phyloP scores from a whole-genome alignment of 257 asterid genomes.

The Plantago ovata region DNA sequence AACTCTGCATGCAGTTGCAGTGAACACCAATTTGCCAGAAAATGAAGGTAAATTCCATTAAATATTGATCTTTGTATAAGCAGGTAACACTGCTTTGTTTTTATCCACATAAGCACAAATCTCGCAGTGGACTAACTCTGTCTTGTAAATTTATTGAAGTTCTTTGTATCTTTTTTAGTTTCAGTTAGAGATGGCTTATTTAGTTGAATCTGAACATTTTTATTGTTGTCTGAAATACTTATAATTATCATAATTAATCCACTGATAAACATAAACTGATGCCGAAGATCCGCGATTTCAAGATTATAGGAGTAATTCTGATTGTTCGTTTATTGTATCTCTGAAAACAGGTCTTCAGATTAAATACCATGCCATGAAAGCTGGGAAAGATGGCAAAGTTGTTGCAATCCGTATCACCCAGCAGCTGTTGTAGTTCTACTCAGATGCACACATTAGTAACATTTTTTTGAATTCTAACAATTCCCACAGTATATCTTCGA shows the following conservation, averaged over 20 bases:
- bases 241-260: neutral
- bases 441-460: too few species aligned
- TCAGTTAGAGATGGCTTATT: neutral
- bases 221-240: neutral
- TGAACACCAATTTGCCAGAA: slow-evolving; percentile 79
- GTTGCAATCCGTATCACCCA: slow-evolving; percentile 82
- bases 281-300: slow-evolving; percentile 1
- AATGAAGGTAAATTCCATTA: slow-evolving; percentile 64
- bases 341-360: slow-evolving; percentile 65
- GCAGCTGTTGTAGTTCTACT: slow-evolving; percentile 53
- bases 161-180: neutral
- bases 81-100: neutral
- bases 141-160: neutral
- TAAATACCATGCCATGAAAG: slow-evolving; percentile 71
- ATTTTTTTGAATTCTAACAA: too few species aligned
- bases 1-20: slow-evolving; percentile 76
- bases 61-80: neutral
- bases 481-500: neutral
- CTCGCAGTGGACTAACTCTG: too few species aligned
- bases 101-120: neutral
- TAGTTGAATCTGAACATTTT: neutral
- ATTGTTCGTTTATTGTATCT: slow-evolving; percentile 1
- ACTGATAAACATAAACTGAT: neutral
- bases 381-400: slow-evolving; percentile 76
- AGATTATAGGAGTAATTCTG: slow-evolving; percentile 11